These are phyloP conservation scores for Debaryomyces psychrophilus DNA, from an alignment of 1,139 yeast genomes.

Conservation along the genomic window DNA sequence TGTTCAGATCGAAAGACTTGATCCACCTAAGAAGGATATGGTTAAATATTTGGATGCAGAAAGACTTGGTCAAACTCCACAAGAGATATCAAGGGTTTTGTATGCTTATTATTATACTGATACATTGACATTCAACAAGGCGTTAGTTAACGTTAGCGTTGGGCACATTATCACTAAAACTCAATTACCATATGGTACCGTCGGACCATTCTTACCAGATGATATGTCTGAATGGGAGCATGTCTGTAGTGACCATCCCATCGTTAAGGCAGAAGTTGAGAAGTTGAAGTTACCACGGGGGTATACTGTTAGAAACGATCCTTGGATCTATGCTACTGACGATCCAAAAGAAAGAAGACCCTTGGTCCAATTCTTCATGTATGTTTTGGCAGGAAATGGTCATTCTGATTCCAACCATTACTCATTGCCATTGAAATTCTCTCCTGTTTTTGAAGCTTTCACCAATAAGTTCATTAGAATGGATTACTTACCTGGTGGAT, in stretches of 20 bases:
- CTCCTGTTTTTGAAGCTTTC: conserved; percentile 76
- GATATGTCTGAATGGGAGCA: conserved; percentile 64
- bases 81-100: conserved; percentile 64
- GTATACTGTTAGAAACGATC: conserved; percentile 66
- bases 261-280: conserved; percentile 61
- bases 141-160: conserved; percentile 67
- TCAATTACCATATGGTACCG: conserved; percentile 61
- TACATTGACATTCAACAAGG: conserved; percentile 65
- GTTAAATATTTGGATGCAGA: conserved; percentile 71
- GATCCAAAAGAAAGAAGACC: conserved; percentile 61
- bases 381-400: conserved; percentile 66
- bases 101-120: conserved; percentile 68
- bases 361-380: conserved; percentile 76
- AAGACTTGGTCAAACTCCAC: conserved; percentile 57
- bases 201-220: conserved; percentile 76
- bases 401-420: conserved; percentile 84
- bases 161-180: conserved; percentile 65
- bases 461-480: conserved; percentile 69
- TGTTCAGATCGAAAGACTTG: conserved; percentile 71
- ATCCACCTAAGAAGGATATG: conserved; percentile 83
- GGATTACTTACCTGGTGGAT: conserved; percentile 77
- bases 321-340: conserved; percentile 91
- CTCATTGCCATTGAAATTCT: conserved; percentile 79
- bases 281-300: conserved; percentile 63
- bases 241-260: conserved; percentile 56